Percentiles rank a stretch among this genome's conserved stretches.
phyloP scores from a whole-genome alignment of 441 rosid genomes.

The Macaranga tanarius region DNA sequence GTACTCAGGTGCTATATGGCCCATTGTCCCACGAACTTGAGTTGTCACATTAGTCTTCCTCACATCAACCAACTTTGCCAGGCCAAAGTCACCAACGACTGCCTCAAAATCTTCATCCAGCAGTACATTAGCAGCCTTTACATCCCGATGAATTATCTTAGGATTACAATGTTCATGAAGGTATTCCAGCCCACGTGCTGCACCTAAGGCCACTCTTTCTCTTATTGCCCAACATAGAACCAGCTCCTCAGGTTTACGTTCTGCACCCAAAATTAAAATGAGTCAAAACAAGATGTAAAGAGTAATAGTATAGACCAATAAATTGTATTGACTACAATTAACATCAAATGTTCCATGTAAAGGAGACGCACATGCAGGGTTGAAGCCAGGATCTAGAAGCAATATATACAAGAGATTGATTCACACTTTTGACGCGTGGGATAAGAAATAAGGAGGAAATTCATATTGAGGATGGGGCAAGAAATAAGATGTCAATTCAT shows the following conservation, averaged over 20 bases:
- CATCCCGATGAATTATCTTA: conserved; percentile 92
- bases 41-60: conserved; percentile 83
- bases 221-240: conserved; percentile 76
- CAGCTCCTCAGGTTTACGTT: conserved; percentile 65
- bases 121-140: conserved; percentile 89
- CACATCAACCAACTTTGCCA: conserved; percentile 88
- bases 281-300: neutral
- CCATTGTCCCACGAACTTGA: conserved; percentile 97
- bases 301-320: no score
- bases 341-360: no score
- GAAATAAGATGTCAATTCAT: no score
- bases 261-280: conserved; percentile 39
- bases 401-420: no score
- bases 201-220: conserved; percentile 78
- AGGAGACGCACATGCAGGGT: no score
- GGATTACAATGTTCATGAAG: conserved; percentile 98
- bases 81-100: conserved; percentile 94
- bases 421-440: no score
- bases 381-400: no score
- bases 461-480: no score
- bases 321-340: no score
- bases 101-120: conserved; percentile 94
- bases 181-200: conserved; percentile 90
- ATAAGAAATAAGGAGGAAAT: no score
- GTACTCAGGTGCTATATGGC: conserved; percentile 97